Conservation (phyloP, 2,329 filamentous ascomycete species). For the Curvularia hawaiiensis region DNA sequence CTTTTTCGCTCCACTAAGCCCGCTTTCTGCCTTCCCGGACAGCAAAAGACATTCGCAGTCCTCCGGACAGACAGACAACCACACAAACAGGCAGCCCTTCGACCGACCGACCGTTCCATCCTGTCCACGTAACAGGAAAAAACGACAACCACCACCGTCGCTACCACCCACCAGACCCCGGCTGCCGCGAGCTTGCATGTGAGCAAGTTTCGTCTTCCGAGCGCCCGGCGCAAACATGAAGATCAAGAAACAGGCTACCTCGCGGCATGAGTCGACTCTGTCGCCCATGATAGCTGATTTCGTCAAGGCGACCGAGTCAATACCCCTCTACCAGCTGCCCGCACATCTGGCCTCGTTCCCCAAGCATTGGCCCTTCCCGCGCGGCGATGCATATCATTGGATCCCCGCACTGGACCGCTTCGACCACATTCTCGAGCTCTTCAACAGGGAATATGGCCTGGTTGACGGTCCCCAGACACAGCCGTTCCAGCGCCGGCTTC, state of each 20-base stretch:
- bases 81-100: background rate
- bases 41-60: slow-evolving; percentile 21
- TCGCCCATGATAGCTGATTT: slow-evolving; percentile 87
- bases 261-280: slow-evolving; percentile 60
- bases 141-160: background rate
- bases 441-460: slow-evolving; percentile 80
- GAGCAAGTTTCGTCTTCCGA: slow-evolving; percentile 43
- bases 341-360: slow-evolving; percentile 80
- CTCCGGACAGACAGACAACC: slow-evolving; percentile 3
- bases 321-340: slow-evolving; percentile 77
- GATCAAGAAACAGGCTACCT: slow-evolving; percentile 61
- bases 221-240: slow-evolving; percentile 53
- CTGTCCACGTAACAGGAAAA: background rate
- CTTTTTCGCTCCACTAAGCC: slow-evolving; percentile 11
- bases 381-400: slow-evolving; percentile 98
- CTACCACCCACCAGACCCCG: slow-evolving; percentile 7
- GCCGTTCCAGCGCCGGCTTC: slow-evolving; percentile 71
- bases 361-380: slow-evolving; percentile 89
- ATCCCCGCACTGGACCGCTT: slow-evolving; percentile 93
- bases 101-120: background rate
- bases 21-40: slow-evolving; percentile 13
- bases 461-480: slow-evolving; percentile 78
- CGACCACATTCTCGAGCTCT: slow-evolving; percentile 82
- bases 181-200: slow-evolving; percentile 33
- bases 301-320: slow-evolving; percentile 70